A percentile compares a stretch with the other conserved stretches of the same genome.
These are phyloP conservation scores for Colletotrichum liaoningense DNA, from an alignment of 2,329 filamentous ascomycete species.

Conservation along the genomic window DNA sequence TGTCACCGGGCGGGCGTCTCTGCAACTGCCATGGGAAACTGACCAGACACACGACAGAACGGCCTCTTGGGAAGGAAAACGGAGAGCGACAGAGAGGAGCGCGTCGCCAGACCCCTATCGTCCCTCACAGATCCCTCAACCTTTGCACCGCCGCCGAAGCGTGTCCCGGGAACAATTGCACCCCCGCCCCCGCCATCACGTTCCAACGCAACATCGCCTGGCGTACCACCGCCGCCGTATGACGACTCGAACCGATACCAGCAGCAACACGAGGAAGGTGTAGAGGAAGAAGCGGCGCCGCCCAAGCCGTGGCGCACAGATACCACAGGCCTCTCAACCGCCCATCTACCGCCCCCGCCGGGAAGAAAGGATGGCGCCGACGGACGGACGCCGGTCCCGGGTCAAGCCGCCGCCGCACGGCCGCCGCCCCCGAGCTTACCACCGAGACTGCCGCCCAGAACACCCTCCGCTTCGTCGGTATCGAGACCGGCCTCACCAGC, in stretches of 20 bases:
- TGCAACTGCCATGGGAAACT: slow-evolving; percentile 10
- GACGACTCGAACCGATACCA: slow-evolving; percentile 34
- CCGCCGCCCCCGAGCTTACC: slow-evolving; percentile 75
- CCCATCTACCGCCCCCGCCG: slow-evolving; percentile 78
- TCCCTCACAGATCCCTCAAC: slow-evolving; percentile 79
- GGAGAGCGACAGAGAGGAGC: slow-evolving; percentile 44
- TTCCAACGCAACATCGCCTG: slow-evolving; percentile 51
- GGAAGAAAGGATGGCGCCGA: slow-evolving; percentile 59
- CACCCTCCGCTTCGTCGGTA: slow-evolving; percentile 45
- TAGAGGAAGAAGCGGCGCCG: slow-evolving; percentile 59
- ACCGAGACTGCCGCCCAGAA: slow-evolving; percentile 70
- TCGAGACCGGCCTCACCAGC: slow-evolving; percentile 49
- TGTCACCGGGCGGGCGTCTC: slow-evolving; percentile 37
- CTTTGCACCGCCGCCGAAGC: slow-evolving; percentile 86
- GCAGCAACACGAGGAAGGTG: slow-evolving; percentile 40
- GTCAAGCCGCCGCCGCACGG: slow-evolving; percentile 40
- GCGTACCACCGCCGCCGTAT: slow-evolving; percentile 33
- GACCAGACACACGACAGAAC: slow-evolving; percentile 50
- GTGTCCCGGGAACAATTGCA: slow-evolving; percentile 45
- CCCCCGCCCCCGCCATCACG: slow-evolving; percentile 38
- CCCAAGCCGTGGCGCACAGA: slow-evolving; percentile 73
- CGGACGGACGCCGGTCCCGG: slow-evolving; percentile 43
- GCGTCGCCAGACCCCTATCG: slow-evolving; percentile 70
- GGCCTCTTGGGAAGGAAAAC: slow-evolving; percentile 57
- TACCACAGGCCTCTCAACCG: slow-evolving; percentile 77